Evolutionary conservation across 805 yeast species (phyloP).

Genomic region (Blastobotrys mokoenaii): DNA sequence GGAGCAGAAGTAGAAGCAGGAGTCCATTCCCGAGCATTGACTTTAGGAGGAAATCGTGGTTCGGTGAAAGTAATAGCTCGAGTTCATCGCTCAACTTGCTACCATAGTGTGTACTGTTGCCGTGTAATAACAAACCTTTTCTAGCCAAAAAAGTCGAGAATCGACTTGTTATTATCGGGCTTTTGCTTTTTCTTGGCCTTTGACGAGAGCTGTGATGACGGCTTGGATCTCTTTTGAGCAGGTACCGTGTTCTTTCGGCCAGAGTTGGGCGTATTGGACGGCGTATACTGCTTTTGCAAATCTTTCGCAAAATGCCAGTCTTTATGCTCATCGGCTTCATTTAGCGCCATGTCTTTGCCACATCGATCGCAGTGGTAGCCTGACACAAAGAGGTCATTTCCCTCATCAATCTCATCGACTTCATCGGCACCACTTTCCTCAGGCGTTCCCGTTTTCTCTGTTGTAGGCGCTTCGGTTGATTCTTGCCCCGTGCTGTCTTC

Average conservation of each 20-base stretch:
- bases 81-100: neutral
- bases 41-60: no score
- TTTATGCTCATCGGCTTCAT: constrained; percentile 25
- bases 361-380: constrained; percentile 25
- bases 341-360: constrained; percentile 10
- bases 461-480: no score
- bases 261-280: constrained; percentile 47
- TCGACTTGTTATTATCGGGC: constrained; percentile 1
- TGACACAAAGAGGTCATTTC: constrained; percentile 11
- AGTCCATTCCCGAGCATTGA: neutral
- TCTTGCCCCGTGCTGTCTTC: no score
- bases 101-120: neutral
- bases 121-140: neutral
- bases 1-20: neutral
- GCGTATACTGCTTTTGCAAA: constrained; percentile 23
- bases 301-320: constrained; percentile 35
- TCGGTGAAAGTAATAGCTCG: no score
- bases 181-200: neutral
- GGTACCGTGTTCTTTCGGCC: neutral
- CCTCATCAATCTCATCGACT: neutral
- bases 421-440: no score
- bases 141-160: constrained; percentile 2
- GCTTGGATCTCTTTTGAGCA: neutral
- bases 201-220: neutral
- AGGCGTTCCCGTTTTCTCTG: no score